Percentiles rank a stretch among this genome's conserved stretches.
These are phyloP conservation scores for Fibroporia radiculosa DNA, from an alignment of 768 basidiomycete species.

Conservation along the genomic window DNA sequence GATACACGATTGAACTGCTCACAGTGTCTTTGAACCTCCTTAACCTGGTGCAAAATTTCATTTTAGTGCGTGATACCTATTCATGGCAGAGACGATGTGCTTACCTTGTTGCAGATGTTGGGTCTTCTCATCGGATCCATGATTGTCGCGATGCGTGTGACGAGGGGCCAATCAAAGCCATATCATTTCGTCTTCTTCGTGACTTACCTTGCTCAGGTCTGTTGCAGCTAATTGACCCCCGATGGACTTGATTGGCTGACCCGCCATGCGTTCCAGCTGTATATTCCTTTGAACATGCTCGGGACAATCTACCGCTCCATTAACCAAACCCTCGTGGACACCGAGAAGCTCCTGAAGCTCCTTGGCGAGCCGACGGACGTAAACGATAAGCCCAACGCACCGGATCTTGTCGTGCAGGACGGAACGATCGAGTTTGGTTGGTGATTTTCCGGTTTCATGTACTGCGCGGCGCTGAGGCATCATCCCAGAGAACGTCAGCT, in stretches of 20 bases:
- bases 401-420: conserved; percentile 60
- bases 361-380: conserved; percentile 81
- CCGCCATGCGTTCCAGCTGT: conserved; percentile 40
- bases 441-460: conserved; percentile 15
- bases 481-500: conserved; percentile 66
- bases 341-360: conserved; percentile 76
- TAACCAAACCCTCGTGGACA: conserved; percentile 71
- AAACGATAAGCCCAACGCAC: conserved; percentile 69
- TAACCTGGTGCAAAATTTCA: conserved; percentile 74
- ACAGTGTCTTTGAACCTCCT: conserved; percentile 65
- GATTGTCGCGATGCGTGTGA: conserved; percentile 68
- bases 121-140: conserved; percentile 79
- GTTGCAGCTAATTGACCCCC: conserved; percentile 10
- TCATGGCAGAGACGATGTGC: conserved; percentile 1
- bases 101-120: conserved; percentile 37
- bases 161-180: conserved; percentile 39
- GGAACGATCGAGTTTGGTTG: conserved; percentile 86
- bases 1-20: conserved; percentile 4
- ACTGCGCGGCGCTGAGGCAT: conserved; percentile 3
- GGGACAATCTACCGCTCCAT: conserved; percentile 74
- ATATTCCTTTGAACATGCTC: conserved; percentile 68
- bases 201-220: conserved; percentile 71
- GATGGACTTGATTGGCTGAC: conserved; percentile 5
- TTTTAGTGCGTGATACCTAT: conserved; percentile 46
- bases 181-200: conserved; percentile 75